These are phyloP conservation scores for Fusarium beomiforme DNA, from an alignment of 2,329 filamentous ascomycete species.

Conservation along the genomic window DNA sequence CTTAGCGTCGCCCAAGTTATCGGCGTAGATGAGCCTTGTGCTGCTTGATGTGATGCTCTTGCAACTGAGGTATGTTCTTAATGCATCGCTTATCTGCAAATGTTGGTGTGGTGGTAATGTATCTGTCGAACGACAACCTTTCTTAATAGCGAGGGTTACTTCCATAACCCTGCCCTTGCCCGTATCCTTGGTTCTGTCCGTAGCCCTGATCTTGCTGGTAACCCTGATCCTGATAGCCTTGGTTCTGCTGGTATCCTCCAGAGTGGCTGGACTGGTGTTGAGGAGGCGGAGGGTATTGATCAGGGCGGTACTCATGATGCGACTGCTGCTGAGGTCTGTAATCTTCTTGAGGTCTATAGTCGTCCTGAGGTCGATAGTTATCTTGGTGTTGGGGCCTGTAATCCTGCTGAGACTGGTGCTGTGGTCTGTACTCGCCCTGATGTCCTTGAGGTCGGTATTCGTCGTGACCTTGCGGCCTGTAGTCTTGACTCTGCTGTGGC, in stretches of 20 bases:
- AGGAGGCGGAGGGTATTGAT: slow-evolving; percentile 27
- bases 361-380: slow-evolving; percentile 10
- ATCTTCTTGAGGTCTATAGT: slow-evolving; percentile 20
- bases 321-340: slow-evolving; percentile 27
- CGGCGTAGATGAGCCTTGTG: neutral
- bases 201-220: slow-evolving; percentile 13
- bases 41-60: neutral
- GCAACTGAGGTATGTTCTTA: neutral
- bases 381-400: slow-evolving; percentile 18
- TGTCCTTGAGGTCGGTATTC: slow-evolving; percentile 8
- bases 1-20: neutral
- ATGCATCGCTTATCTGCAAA: neutral
- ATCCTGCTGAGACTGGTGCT: slow-evolving; percentile 9
- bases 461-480: slow-evolving; percentile 3
- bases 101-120: neutral
- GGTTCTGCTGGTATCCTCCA: slow-evolving; percentile 37
- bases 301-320: slow-evolving; percentile 36
- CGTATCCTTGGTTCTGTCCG: slow-evolving; percentile 18
- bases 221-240: slow-evolving; percentile 17
- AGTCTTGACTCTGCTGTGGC: slow-evolving; percentile 7
- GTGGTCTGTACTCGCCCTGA: slow-evolving; percentile 5
- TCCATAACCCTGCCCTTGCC: neutral
- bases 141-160: neutral
- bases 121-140: neutral
- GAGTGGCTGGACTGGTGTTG: slow-evolving; percentile 23